These are phyloP conservation scores for Sungouiozyma intestinalis DNA, from an alignment of 805 yeast species.

Conservation along the genomic window DNA sequence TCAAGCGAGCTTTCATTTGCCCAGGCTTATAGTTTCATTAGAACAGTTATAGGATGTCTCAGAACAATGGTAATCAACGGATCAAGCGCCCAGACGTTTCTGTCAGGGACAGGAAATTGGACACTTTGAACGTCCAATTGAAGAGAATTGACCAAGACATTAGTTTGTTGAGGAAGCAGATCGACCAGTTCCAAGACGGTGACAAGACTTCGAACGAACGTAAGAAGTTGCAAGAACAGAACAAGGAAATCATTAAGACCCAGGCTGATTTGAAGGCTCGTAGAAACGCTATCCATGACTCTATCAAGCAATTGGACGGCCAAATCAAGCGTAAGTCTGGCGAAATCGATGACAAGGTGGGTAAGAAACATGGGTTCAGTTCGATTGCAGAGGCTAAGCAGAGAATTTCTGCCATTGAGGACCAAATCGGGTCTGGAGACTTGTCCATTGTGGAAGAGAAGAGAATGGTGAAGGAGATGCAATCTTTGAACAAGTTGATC, in stretches of 20 bases:
- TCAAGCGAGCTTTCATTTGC: no score
- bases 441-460: constrained; percentile 88
- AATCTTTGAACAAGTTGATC: constrained; percentile 67
- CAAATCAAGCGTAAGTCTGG: constrained; percentile 61
- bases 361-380: constrained; percentile 49
- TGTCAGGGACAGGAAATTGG: constrained; percentile 49
- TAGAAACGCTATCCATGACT: constrained; percentile 43
- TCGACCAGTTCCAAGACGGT: constrained; percentile 38
- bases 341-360: constrained; percentile 50
- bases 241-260: constrained; percentile 35
- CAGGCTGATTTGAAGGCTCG: constrained; percentile 39
- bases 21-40: no score
- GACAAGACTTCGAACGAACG: constrained; percentile 42
- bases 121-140: constrained; percentile 47
- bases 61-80: constrained; percentile 5
- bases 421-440: constrained; percentile 62
- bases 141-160: constrained; percentile 49
- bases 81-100: constrained; percentile 68
- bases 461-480: constrained; percentile 73
- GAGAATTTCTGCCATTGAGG: constrained; percentile 57
- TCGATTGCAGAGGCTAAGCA: constrained; percentile 57
- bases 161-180: constrained; percentile 42
- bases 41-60: no score
- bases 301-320: constrained; percentile 60
- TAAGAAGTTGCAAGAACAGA: constrained; percentile 42